phyloP scores from a whole-genome alignment of 2,329 filamentous ascomycete genomes.

The Colletotrichum liaoningense region DNA sequence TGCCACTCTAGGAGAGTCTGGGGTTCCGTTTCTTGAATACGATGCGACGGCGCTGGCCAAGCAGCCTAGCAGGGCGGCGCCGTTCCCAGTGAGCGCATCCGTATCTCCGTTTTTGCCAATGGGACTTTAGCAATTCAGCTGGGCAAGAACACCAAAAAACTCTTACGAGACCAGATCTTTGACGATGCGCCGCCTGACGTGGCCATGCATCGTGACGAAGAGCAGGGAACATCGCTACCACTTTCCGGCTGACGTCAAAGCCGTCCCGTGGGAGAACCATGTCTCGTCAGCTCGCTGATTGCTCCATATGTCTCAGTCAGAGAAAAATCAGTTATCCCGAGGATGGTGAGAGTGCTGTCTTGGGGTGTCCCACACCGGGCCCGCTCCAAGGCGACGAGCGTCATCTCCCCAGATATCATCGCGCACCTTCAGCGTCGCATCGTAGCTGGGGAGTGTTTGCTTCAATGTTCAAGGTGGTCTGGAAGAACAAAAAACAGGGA shows the following conservation, averaged over 20 bases:
- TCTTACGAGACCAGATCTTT: neutral
- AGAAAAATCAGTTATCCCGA: neutral
- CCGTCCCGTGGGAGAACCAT: neutral
- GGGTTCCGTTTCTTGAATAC: neutral
- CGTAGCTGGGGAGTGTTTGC: neutral
- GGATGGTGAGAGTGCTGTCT: neutral
- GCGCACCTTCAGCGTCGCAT: constrained; percentile 8
- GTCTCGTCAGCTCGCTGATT: neutral
- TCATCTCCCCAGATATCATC: neutral
- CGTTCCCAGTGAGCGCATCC: neutral
- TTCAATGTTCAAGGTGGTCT: constrained; percentile 9
- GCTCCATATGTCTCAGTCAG: neutral
- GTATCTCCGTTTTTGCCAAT: neutral
- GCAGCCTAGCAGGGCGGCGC: neutral
- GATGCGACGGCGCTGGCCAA: neutral
- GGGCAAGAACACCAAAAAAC: neutral
- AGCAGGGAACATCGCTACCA: neutral
- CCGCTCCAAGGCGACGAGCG: neutral
- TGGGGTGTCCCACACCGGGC: neutral
- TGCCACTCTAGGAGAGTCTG: neutral
- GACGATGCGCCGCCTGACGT: constrained; percentile 8
- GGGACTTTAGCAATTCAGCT: too few relatives aligned
- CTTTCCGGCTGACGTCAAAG: constrained; percentile 14
- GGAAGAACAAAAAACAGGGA: neutral
- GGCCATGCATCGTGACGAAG: constrained; percentile 13